phyloP scores from a whole-genome alignment of 129 eudicot genomes.

The Flaveria ramosissima region DNA sequence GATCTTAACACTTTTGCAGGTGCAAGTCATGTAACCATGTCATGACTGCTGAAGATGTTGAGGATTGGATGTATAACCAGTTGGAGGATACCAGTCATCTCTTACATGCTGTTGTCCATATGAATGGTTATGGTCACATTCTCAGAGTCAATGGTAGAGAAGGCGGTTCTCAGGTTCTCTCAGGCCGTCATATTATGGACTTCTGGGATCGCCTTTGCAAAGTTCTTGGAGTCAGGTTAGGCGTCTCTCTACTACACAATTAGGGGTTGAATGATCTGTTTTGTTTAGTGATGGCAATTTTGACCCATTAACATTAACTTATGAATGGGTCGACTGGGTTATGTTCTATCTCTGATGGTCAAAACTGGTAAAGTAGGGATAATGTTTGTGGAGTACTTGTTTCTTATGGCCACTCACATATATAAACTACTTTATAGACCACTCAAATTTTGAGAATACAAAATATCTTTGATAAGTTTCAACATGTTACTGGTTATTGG shows the following conservation, averaged over 20 bases:
- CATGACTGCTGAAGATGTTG: constrained; percentile 75
- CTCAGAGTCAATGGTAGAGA: constrained; percentile 92
- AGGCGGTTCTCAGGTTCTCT: constrained; percentile 84
- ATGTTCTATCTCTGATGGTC: no score
- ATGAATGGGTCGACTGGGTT: no score
- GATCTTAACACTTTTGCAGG: constrained; percentile 39
- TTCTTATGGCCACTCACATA: no score
- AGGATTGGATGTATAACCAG: constrained; percentile 90
- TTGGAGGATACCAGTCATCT: constrained; percentile 84
- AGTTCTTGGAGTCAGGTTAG: constrained; percentile 88
- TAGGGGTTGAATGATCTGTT: neutral
- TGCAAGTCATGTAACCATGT: constrained; percentile 87
- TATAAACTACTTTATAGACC: no score
- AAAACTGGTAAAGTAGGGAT: no score
- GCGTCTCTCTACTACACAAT: neutral
- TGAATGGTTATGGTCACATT: constrained; percentile 92
- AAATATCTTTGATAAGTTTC: no score
- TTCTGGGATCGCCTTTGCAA: constrained; percentile 94
- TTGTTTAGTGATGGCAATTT: neutral
- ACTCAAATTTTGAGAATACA: no score
- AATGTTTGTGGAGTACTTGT: no score
- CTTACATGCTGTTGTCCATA: constrained; percentile 81
- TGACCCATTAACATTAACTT: no score
- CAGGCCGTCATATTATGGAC: constrained; percentile 87
- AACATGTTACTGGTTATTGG: no score